Percentiles rank a stretch among this genome's conserved stretches.
phyloP scores from a whole-genome alignment of 2,329 filamentous ascomycete genomes.

The Colletotrichum sansevieriae region DNA sequence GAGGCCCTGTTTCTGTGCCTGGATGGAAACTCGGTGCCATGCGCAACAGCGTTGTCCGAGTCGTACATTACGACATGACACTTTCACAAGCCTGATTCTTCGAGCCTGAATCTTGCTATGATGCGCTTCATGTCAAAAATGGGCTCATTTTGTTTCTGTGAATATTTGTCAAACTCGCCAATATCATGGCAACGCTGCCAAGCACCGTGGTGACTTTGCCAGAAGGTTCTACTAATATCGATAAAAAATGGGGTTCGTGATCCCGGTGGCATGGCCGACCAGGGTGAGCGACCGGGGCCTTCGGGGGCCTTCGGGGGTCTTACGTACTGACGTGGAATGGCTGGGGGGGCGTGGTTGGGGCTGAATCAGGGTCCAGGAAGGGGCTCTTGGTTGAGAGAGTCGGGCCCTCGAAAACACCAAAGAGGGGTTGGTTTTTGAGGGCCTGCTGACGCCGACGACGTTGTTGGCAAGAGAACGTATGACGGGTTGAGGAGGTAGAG shows the following conservation, averaged over 20 bases:
- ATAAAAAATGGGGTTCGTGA: background rate
- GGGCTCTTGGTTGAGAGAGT: slow-evolving; percentile 10
- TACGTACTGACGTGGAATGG: background rate
- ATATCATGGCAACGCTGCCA: background rate
- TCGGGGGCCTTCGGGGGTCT: slow-evolving; percentile 16
- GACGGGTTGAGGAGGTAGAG: background rate
- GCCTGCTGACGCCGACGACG: slow-evolving; percentile 8
- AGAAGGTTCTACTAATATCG: slow-evolving; percentile 25
- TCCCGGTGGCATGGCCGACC: slow-evolving; percentile 23
- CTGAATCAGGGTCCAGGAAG: slow-evolving; percentile 40
- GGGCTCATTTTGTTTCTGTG: background rate
- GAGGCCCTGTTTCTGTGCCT: background rate
- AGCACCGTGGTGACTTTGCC: background rate
- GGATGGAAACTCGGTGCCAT: slow-evolving; percentile 18
- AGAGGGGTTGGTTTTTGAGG: background rate
- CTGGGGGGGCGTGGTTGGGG: slow-evolving; percentile 7
- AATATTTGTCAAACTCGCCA: background rate
- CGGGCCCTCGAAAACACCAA: slow-evolving; percentile 5
- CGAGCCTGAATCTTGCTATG: background rate
- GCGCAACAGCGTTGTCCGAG: slow-evolving; percentile 14
- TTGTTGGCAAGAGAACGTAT: background rate
- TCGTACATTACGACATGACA: slow-evolving; percentile 8
- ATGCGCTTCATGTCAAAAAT: background rate
- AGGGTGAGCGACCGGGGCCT: slow-evolving; percentile 30
- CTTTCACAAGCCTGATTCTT: slow-evolving; percentile 3